Evolutionary conservation across 164 flowering plant genomes (phyloP).

Genomic region (Liriodendron chinense): DNA sequence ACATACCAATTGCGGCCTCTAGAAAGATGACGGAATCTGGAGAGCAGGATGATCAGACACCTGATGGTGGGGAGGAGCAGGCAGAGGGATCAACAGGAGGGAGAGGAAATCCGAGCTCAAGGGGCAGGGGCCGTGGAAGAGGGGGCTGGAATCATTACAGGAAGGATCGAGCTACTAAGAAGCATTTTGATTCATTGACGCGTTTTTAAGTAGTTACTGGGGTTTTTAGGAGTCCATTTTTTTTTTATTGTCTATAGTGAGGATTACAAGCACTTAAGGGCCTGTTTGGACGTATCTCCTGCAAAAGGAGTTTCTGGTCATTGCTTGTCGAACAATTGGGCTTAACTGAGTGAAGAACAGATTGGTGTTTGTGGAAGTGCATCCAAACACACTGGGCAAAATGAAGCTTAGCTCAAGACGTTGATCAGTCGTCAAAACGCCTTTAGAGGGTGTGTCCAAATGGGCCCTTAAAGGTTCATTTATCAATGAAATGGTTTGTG

Average conservation of each 20-base stretch:
- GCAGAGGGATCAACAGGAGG: conserved; percentile 20
- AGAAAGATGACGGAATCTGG: conserved; percentile 36
- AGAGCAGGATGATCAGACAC: conserved; percentile 28
- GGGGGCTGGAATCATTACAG: conserved; percentile 48
- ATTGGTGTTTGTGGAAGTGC: too few species aligned
- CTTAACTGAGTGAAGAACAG: too few species aligned
- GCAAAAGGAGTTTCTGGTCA: too few species aligned
- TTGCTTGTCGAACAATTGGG: too few species aligned
- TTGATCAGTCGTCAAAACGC: too few species aligned
- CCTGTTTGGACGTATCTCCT: too few species aligned
- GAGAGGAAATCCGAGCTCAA: conserved; percentile 24
- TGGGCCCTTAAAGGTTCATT: too few species aligned
- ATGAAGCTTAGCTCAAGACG: too few species aligned
- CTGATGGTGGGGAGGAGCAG: conserved; percentile 28
- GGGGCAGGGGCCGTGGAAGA: conserved; percentile 51
- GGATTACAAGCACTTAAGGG: not conserved
- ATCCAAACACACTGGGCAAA: too few species aligned
- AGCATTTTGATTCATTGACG: conserved; percentile 38
- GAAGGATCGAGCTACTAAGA: conserved; percentile 72
- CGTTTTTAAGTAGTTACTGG: not conserved
- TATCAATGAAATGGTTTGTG: too few species aligned
- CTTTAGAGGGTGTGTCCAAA: too few species aligned
- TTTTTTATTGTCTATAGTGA: not conserved
- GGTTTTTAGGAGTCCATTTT: not conserved
- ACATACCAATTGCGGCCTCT: conserved; percentile 71